Base-by-base conservation (phyloP, 768 basidiomycete species). In the Suillus tomentosus region DNA sequence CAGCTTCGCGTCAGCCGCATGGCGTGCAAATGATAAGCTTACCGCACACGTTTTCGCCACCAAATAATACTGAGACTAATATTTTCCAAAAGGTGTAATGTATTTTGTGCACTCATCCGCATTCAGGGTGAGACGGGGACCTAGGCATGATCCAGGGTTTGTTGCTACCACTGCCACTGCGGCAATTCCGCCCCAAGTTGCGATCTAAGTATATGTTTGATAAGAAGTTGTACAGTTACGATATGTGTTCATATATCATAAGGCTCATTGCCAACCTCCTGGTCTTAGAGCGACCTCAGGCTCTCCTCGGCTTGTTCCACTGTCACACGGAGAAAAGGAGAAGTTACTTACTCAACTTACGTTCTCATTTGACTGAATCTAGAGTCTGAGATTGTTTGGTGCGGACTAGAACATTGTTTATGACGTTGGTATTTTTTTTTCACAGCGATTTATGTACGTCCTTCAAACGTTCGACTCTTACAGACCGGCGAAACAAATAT, bases 241-340 rank as follows among this genome's bases (percentile, higher is more conserved):
- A 31, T 15, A 17, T 31, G 15, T 31, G 27, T 53, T 17, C 27
- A 47, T 22, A 17, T 24, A 22, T 31, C 4, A 5, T 31, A 27
- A 27, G 3, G 51, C 51, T 53, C 51, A 53, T 19, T 17, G 17
- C 51, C 51, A 54, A 3, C 19, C 19, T 36, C 3, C 34, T 11
- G 31, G 53, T n/a, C 19, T 54, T 34, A 54, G 31, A 54, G 53
- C 31, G 53, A 54, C 53, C 19, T 53, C 51, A 34, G 34, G 31
- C n/a, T 36, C 34, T 53, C 31, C 50, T 53, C 53, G 53, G 53
- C 19, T 54, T 36, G 34, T 54, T 54, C 53, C 53, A 31, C 27
- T 51, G 27, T 17, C 27, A 34, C 31, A 19, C 10, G 53, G 53
- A 54, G 53, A 54, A 34, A 31, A 34, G 31, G 53, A 13, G 53